A percentile compares a stretch with the other conserved stretches of the same genome.
These are phyloP conservation scores for Nemania serpens DNA, from an alignment of 2,329 filamentous ascomycete genomes.

Conservation along the genomic window DNA sequence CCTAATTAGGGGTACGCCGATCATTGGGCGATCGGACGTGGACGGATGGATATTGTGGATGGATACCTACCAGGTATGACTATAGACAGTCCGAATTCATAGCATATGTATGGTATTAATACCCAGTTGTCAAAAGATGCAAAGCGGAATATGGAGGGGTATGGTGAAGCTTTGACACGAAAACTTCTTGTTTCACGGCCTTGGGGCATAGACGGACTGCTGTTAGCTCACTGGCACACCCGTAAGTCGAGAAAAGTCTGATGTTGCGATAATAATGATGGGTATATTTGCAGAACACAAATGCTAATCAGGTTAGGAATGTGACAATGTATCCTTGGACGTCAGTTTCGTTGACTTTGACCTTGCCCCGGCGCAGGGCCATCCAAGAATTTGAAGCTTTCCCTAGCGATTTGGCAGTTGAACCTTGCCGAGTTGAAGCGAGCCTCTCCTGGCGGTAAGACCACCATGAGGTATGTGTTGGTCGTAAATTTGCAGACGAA, in stretches of 20 bases:
- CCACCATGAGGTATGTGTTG: slow-evolving; percentile 94
- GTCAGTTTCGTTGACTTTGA: slow-evolving; percentile 22
- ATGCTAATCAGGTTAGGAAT: slow-evolving; percentile 14
- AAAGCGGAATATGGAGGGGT: neutral
- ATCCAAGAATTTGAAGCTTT: slow-evolving; percentile 75
- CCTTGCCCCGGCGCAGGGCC: slow-evolving; percentile 47
- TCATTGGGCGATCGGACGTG: slow-evolving; percentile 11
- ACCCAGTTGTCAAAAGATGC: neutral
- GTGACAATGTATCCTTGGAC: neutral
- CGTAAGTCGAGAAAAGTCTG: neutral
- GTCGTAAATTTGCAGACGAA: slow-evolving; percentile 96
- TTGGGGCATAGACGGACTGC: neutral
- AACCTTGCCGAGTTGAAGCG: slow-evolving; percentile 88
- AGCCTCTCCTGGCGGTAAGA: slow-evolving; percentile 88
- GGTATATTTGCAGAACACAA: slow-evolving; percentile 20
- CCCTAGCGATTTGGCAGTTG: slow-evolving; percentile 85
- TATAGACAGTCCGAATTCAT: slow-evolving; percentile 8
- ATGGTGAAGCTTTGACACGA: neutral
- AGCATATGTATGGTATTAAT: neutral
- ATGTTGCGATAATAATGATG: slow-evolving; percentile 2
- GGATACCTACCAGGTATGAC: slow-evolving; percentile 9
- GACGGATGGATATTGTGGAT: neutral
- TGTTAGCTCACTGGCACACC: neutral
- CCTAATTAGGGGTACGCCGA: slow-evolving; percentile 28
- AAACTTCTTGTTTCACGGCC: neutral